A percentile compares a stretch with the other conserved stretches of the same genome.
phyloP scores from a whole-genome alignment of 1,284 basidiomycete species.

The Pseudomicrostroma phylloplanum region DNA sequence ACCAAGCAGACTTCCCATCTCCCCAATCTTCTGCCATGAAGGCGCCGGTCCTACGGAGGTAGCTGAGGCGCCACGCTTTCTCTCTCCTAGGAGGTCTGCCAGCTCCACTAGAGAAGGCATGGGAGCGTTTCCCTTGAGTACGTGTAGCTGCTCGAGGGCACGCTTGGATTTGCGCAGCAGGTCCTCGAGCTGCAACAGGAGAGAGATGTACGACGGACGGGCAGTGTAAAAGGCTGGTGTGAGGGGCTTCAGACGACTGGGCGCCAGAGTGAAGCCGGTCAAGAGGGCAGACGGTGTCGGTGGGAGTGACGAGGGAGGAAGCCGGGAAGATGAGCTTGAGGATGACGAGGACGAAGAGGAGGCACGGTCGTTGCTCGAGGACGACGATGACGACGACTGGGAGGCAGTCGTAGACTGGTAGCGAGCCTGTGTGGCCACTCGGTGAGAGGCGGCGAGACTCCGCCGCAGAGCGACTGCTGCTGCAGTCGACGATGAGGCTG shows the following conservation, averaged over 20 bases:
- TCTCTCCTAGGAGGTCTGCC: slow-evolving; percentile 1
- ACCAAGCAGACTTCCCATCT: not conserved
- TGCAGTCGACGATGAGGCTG: not conserved
- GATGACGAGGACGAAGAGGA: slow-evolving; percentile 2
- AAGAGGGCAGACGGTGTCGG: not conserved
- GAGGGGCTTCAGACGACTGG: not conserved
- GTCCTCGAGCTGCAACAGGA: not conserved
- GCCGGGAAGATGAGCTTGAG: not conserved
- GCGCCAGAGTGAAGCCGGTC: not conserved
- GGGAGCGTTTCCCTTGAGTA: not conserved
- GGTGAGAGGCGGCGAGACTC: not conserved
- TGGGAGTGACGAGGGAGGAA: not conserved
- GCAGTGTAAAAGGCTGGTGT: not conserved
- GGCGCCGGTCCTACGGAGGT: not conserved
- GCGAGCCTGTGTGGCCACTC: not conserved
- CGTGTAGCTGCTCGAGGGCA: not conserved
- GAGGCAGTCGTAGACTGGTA: slow-evolving; percentile 1
- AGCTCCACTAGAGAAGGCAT: not conserved
- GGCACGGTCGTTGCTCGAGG: not conserved
- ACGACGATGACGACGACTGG: not conserved
- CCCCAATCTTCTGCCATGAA: not conserved
- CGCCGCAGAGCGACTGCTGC: not conserved
- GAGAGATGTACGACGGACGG: not conserved
- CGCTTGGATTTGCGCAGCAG: not conserved
- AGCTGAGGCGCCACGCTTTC: not conserved